Percentiles rank a stretch among this genome's conserved stretches.
Conservation (phyloP, 1,139 yeast species). For the Taphrina communis region DNA sequence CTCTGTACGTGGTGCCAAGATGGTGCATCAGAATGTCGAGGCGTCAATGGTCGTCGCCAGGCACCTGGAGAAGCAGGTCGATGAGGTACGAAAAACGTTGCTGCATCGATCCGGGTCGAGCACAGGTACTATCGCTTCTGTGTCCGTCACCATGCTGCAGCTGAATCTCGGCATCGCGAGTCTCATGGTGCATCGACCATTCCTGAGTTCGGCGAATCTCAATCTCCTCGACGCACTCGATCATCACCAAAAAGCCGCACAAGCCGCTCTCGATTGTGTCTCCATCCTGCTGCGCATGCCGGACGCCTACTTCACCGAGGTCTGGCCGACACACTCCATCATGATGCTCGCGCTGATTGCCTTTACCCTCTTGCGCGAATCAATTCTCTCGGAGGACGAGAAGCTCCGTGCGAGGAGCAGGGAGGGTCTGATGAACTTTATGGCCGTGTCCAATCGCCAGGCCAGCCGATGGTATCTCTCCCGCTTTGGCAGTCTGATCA, state of each 20-base stretch:
- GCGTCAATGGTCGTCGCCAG: neutral
- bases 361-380: constrained; percentile 11
- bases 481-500: constrained; percentile 1
- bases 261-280: constrained; percentile 15
- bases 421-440: constrained; percentile 3
- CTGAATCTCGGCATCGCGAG: constrained; percentile 20
- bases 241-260: constrained; percentile 24
- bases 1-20: constrained; percentile 19
- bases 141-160: constrained; percentile 11
- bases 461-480: constrained; percentile 11
- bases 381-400: constrained; percentile 11
- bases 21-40: constrained; percentile 17
- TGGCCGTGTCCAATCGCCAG: constrained; percentile 6
- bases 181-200: constrained; percentile 27
- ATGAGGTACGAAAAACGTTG: neutral
- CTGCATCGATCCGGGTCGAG: neutral
- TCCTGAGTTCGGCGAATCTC: constrained; percentile 8
- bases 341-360: constrained; percentile 1
- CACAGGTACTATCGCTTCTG: neutral
- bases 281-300: constrained; percentile 16
- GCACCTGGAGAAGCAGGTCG: constrained; percentile 6
- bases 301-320: constrained; percentile 24
- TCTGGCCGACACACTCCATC: constrained; percentile 26
- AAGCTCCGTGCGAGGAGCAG: neutral
- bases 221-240: constrained; percentile 26